Evolutionary conservation across 495 filamentous ascomycete species (phyloP).

Genomic region (Penicillium coprophilum): DNA sequence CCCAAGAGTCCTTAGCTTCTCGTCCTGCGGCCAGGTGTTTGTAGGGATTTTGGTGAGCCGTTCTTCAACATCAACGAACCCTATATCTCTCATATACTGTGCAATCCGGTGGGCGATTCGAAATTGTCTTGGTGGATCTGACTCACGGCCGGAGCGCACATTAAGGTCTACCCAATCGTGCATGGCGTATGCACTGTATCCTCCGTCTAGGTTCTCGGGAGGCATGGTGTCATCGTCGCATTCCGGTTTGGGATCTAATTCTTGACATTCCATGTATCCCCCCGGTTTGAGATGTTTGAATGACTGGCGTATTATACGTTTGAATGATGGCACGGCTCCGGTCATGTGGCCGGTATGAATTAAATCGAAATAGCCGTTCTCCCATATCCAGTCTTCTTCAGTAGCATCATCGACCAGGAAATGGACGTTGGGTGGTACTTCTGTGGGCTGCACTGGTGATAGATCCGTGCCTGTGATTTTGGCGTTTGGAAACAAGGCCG

Average conservation of each 20-base stretch:
- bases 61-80: slow-evolving; percentile 64
- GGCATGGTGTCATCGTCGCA: slow-evolving; percentile 65
- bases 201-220: slow-evolving; percentile 39
- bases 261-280: slow-evolving; percentile 66
- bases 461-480: slow-evolving; percentile 63
- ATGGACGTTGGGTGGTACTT: slow-evolving; percentile 56
- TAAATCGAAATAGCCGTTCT: slow-evolving; percentile 45
- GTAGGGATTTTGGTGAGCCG: slow-evolving; percentile 55
- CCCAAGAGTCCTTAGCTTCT: slow-evolving; percentile 49
- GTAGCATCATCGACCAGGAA: slow-evolving; percentile 59
- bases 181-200: slow-evolving; percentile 42
- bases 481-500: slow-evolving; percentile 53
- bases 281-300: slow-evolving; percentile 58
- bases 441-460: slow-evolving; percentile 60
- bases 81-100: slow-evolving; percentile 56
- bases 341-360: slow-evolving; percentile 49
- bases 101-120: slow-evolving; percentile 52
- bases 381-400: slow-evolving; percentile 52
- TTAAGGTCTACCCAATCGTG: slow-evolving; percentile 55
- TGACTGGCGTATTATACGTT: slow-evolving; percentile 41
- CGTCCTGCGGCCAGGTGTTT: slow-evolving; percentile 60
- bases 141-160: slow-evolving; percentile 44
- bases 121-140: slow-evolving; percentile 52
- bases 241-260: slow-evolving; percentile 53
- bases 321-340: slow-evolving; percentile 41